Conservation (phyloP, 352 stramenopile species). For the Globisporangium megalacanthum region DNA sequence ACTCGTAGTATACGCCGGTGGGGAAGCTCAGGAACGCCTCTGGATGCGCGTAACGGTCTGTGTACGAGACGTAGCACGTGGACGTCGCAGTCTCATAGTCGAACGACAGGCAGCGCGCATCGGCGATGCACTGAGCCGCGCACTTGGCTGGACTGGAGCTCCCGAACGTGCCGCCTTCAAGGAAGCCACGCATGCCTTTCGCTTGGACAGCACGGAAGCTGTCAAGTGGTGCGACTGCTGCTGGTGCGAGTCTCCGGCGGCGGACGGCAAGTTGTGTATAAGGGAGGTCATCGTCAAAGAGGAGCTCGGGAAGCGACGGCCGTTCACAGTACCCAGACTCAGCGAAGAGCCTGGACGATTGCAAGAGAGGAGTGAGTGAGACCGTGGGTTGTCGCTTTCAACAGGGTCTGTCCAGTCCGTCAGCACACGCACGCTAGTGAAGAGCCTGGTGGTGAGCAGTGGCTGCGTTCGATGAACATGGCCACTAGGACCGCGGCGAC, state of each 20-base stretch:
- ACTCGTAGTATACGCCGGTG: slow-evolving; percentile 73
- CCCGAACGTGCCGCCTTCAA: slow-evolving; percentile 45
- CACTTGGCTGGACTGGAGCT: slow-evolving; percentile 29
- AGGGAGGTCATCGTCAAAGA: not conserved
- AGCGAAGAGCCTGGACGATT: not conserved
- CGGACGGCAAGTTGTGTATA: not conserved
- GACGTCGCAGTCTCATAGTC: slow-evolving; percentile 51
- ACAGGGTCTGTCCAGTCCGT: not conserved
- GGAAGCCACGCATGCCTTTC: slow-evolving; percentile 52
- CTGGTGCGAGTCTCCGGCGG: slow-evolving; percentile 4
- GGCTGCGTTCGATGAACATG: too few relatives aligned
- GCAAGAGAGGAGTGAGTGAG: not conserved
- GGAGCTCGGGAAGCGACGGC: not conserved
- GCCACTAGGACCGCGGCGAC: too few relatives aligned
- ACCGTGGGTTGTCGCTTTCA: too few relatives aligned
- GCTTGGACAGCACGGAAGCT: slow-evolving; percentile 34
- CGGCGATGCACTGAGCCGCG: slow-evolving; percentile 35
- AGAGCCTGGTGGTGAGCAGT: too few relatives aligned
- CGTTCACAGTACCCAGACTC: not conserved
- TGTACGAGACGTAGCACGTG: slow-evolving; percentile 71
- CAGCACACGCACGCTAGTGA: too few relatives aligned
- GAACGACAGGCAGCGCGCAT: slow-evolving; percentile 64
- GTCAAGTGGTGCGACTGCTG: slow-evolving; percentile 10
- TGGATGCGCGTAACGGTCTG: slow-evolving; percentile 57
- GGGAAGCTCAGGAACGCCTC: slow-evolving; percentile 63